Base-by-base conservation (phyloP, 306 rosid genomes). In the Albizia julibrissin region DNA sequence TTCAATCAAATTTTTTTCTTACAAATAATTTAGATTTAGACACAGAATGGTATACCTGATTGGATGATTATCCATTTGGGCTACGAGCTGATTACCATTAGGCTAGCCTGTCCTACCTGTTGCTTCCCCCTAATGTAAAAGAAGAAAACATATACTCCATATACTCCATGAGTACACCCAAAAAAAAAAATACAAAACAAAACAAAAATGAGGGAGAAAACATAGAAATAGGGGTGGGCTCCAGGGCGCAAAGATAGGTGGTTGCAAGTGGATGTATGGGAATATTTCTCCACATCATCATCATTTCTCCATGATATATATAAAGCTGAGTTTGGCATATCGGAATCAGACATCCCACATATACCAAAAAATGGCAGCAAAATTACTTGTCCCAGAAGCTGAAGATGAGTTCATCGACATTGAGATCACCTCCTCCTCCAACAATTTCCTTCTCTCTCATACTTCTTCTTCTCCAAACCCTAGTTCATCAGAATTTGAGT, bases 341-440 rank as follows among this genome's bases (percentile, higher is more conserved):
- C 3, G 2, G 16, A 11, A 44, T 12, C 54, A 68, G 15, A 37
- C 1, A 68, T 18, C 13, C 24, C 4, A 69, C 31, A 42, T 26
- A 70, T 70, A 12, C 75, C 65, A 33, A 77, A 77, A 74, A 86
- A 96, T 93, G 99, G 94, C 92, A 64, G 81, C 84, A 74, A 87
- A 90, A 69, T 12, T n/a, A 19, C 72, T 84, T n/a, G 12, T 56
- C 67, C 31, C 68, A 65, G 73, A 83, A 74, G 99, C 92, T 74
- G 99, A 96, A 64, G 99, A 96, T 74, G 52, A 42, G 0, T 96
- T 86, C 88, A 93, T 96, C 71, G 94, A 96, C 89, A 93, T 96
- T 91, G 98, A 92, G 86, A 84, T 96, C 6, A 81, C 86, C 71
- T 92, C 98, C 19, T 94, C 54, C 88, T 81, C 97, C 6, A 81